phyloP scores from a whole-genome alignment of 208 protist species.

The Trypanosoma brucei region DNA sequence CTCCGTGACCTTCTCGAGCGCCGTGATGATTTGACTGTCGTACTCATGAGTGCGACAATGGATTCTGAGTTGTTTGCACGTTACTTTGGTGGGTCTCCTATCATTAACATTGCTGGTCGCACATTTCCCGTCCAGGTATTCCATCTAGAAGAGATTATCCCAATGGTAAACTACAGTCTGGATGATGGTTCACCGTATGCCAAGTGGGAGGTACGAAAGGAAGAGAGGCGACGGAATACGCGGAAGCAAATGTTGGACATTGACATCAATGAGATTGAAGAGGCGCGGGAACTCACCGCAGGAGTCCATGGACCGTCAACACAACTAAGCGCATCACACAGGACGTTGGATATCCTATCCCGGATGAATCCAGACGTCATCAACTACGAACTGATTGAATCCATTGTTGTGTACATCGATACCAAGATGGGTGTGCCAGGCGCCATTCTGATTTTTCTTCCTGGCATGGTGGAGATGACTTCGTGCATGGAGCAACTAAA shows the following conservation, averaged over 20 bases:
- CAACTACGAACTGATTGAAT: conserved; percentile 94
- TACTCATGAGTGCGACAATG: conserved; percentile 95
- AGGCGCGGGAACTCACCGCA: conserved; percentile 39
- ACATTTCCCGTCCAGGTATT: conserved; percentile 93
- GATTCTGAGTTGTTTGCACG: conserved; percentile 90
- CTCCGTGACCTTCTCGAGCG: conserved; percentile 81
- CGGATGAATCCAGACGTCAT: conserved; percentile 89
- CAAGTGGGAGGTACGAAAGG: conserved; percentile 34
- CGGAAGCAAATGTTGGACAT: conserved; percentile 57
- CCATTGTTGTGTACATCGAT: conserved; percentile 87
- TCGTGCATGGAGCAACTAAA: conserved; percentile 83
- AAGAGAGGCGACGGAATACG: conserved; percentile 57
- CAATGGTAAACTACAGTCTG: conserved; percentile 67
- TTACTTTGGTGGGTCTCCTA: conserved; percentile 88
- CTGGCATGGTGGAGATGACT: conserved; percentile 93
- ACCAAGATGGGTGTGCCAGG: conserved; percentile 44
- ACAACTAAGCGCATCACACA: conserved; percentile 38
- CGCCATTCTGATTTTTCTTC: conserved; percentile 95
- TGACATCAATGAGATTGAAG: conserved; percentile 61
- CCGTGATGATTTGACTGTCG: conserved; percentile 78
- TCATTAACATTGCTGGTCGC: conserved; percentile 91
- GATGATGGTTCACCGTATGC: conserved; percentile 82
- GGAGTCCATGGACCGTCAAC: conserved; percentile 39
- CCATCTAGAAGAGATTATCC: conserved; percentile 93
- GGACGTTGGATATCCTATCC: conserved; percentile 61